Percentiles rank a stretch among this genome's conserved stretches.
Conservation (phyloP, 31 red algal genomes). For the Odonthalia washingtoniensis region DNA sequence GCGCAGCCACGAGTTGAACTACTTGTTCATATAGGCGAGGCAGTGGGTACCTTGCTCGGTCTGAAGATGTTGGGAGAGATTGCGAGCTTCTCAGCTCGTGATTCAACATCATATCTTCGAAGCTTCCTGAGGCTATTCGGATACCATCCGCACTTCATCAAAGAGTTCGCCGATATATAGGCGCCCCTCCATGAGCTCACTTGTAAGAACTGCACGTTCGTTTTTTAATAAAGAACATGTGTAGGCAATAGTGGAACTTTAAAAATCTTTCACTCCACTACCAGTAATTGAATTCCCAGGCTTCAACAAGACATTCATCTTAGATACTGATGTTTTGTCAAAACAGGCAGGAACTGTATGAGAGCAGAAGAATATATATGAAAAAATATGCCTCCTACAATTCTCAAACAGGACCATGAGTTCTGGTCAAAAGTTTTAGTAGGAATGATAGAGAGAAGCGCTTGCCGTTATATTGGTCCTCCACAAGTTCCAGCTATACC, state of each 20-base stretch:
- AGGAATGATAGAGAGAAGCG: not conserved
- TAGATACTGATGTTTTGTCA: conserved; percentile 11
- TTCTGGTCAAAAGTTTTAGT: not conserved
- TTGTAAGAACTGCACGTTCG: not conserved
- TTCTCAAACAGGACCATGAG: not conserved
- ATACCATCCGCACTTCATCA: conserved; percentile 20
- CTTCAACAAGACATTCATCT: not conserved
- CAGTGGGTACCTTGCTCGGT: not conserved
- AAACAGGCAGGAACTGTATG: not conserved
- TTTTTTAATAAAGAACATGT: not conserved
- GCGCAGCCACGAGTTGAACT: not conserved
- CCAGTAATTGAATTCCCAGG: conserved; percentile 1
- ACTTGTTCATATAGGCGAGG: not conserved
- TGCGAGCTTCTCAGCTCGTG: not conserved
- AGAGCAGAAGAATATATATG: not conserved
- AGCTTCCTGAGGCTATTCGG: conserved; percentile 20
- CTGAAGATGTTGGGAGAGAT: not conserved
- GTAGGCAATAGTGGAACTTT: not conserved
- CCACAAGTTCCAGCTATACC: not conserved
- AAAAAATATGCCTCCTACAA: not conserved
- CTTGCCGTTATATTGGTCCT: conserved; percentile 11
- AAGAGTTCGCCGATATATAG: conserved; percentile 3
- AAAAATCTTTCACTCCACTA: not conserved
- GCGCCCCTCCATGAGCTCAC: not conserved
- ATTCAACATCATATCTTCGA: not conserved